phyloP scores from a whole-genome alignment of 441 rosid genomes.

The Macaranga tanarius region DNA sequence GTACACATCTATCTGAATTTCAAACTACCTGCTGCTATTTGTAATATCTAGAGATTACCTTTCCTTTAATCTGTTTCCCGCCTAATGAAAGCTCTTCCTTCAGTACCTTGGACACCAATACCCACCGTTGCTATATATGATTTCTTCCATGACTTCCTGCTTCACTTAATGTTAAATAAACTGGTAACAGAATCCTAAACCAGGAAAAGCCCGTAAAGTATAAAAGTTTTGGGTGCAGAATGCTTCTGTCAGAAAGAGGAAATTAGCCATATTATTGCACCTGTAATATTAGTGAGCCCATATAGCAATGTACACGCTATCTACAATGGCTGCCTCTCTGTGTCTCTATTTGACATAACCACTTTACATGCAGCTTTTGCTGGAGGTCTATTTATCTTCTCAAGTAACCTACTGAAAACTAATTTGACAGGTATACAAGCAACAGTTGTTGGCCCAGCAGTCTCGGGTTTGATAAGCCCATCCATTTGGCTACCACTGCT shows the following conservation, averaged over 20 bases:
- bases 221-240: background rate
- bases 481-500: slow-evolving; percentile 36
- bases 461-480: slow-evolving; percentile 65
- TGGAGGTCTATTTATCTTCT: slow-evolving; percentile 96
- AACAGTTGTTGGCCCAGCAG: slow-evolving; percentile 78
- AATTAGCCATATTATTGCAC: slow-evolving; percentile 36
- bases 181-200: slow-evolving; percentile 12
- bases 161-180: slow-evolving; percentile 22
- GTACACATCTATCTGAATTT: slow-evolving; percentile 23
- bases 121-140: background rate
- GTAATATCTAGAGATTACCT: slow-evolving; percentile 13
- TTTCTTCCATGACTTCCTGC: slow-evolving; percentile 22
- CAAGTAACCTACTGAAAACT: slow-evolving; percentile 94
- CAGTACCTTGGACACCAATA: slow-evolving; percentile 5
- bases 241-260: slow-evolving; percentile 25
- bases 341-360: slow-evolving; percentile 38
- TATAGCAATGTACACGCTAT: slow-evolving; percentile 36
- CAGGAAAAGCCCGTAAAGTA: slow-evolving; percentile 14
- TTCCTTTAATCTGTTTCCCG: slow-evolving; percentile 9
- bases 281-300: slow-evolving; percentile 20
- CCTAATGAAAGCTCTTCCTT: slow-evolving; percentile 18
- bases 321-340: slow-evolving; percentile 43
- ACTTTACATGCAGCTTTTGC: slow-evolving; percentile 56
- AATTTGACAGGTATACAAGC: slow-evolving; percentile 96
- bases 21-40: slow-evolving; percentile 22